phyloP scores from a whole-genome alignment of 169 alveolate genomes.

The Eimeria brunetti region DNA sequence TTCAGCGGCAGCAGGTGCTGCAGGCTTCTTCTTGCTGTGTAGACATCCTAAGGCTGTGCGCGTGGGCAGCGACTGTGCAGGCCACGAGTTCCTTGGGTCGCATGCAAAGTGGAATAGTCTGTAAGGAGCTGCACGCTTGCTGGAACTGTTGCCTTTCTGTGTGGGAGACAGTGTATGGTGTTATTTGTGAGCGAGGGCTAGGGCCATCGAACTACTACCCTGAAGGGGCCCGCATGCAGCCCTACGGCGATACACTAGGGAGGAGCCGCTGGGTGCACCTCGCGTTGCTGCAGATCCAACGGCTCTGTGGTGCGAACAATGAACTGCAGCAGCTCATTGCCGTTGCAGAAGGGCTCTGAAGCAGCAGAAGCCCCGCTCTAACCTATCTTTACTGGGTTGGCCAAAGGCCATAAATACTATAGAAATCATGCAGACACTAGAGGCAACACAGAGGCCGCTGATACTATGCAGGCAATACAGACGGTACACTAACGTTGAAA shows the following conservation, averaged over 20 bases:
- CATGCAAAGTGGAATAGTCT: not conserved
- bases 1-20: constrained; percentile 11
- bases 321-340: constrained; percentile 52
- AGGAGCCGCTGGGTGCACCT: constrained; percentile 62
- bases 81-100: not conserved
- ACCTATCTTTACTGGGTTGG: not conserved
- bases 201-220: constrained; percentile 11
- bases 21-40: constrained; percentile 40
- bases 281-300: constrained; percentile 36
- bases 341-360: constrained; percentile 54
- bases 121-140: not conserved
- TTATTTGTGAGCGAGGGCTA: constrained; percentile 16
- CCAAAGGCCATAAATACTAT: not conserved
- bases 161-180: not conserved
- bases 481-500: not conserved
- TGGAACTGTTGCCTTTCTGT: not conserved
- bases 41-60: constrained; percentile 56
- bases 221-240: not conserved
- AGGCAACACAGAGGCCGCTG: not conserved
- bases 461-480: not conserved
- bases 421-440: not conserved
- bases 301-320: constrained; percentile 18
- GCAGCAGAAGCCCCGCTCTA: not conserved
- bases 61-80: constrained; percentile 50
- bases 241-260: not conserved